Conservation (phyloP, 2,329 filamentous ascomycete genomes). For the Fusarium transvaalense region DNA sequence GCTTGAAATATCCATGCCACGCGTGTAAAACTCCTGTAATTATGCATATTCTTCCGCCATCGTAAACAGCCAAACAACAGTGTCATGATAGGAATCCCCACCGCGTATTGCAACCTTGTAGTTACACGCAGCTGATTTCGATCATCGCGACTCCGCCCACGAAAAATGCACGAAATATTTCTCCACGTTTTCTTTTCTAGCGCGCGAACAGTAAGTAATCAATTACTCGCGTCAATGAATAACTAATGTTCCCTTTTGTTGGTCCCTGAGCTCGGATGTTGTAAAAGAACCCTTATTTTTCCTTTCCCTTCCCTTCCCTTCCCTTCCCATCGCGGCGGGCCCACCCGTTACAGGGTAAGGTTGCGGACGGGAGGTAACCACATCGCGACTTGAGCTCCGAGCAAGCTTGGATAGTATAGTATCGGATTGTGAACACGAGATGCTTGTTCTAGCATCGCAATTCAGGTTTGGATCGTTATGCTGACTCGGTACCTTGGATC, state of each 20-base stretch:
- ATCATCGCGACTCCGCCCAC: conserved; percentile 30
- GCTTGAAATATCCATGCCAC: conserved; percentile 3
- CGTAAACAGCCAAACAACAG: background rate
- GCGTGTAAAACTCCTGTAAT: conserved; percentile 12
- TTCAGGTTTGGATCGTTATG: background rate
- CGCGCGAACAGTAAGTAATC: background rate
- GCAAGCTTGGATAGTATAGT: background rate
- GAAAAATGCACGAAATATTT: conserved; percentile 18
- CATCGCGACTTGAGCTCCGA: conserved; percentile 1
- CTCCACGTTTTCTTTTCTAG: conserved; percentile 9
- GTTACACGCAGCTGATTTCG: conserved; percentile 27
- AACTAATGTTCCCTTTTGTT: background rate
- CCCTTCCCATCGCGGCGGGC: background rate
- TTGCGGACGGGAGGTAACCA: conserved; percentile 1
- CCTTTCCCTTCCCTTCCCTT: background rate
- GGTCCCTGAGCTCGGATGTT: conserved; percentile 7
- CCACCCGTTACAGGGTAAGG: conserved; percentile 13
- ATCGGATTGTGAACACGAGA: background rate
- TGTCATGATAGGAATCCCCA: background rate
- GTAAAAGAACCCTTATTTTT: conserved; percentile 11
- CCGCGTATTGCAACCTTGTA: background rate
- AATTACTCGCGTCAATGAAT: background rate
- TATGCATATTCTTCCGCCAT: conserved; percentile 5
- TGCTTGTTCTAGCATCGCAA: background rate
- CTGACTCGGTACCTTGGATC: background rate